These are phyloP conservation scores for Colletotrichum endophyticum DNA, from an alignment of 2,329 filamentous ascomycete genomes.

Conservation along the genomic window DNA sequence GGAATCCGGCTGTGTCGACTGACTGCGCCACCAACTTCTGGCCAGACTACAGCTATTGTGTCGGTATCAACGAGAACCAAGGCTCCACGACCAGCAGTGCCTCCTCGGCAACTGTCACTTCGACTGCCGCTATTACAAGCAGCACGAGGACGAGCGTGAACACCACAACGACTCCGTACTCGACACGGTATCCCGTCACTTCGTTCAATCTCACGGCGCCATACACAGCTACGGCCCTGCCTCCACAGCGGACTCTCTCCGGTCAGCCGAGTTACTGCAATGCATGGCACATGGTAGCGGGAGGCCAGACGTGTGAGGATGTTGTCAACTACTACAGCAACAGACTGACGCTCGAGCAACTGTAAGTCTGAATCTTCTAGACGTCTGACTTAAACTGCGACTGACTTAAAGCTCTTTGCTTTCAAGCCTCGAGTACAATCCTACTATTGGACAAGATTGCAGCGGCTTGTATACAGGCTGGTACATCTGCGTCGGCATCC, in stretches of 20 bases:
- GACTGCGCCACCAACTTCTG: conserved; percentile 28
- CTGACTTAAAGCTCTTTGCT: background rate
- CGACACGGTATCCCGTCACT: conserved; percentile 3
- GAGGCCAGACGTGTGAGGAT: background rate
- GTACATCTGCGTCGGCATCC: background rate
- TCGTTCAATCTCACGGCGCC: conserved; percentile 1
- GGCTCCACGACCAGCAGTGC: background rate
- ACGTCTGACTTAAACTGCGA: background rate
- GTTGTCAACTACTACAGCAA: background rate
- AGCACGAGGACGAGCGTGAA: conserved; percentile 8
- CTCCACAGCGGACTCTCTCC: background rate
- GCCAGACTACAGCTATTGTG: conserved; percentile 29
- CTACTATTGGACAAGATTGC: conserved; percentile 17
- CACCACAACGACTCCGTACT: background rate
- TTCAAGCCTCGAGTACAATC: conserved; percentile 15
- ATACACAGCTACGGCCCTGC: background rate
- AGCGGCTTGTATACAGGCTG: background rate
- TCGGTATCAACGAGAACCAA: conserved; percentile 19
- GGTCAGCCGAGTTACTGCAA: background rate
- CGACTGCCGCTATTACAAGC: background rate
- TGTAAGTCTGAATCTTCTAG: background rate
- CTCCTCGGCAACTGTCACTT: background rate
- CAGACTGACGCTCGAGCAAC: background rate
- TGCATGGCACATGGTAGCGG: background rate
- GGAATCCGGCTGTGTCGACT: background rate